Evolutionary conservation across 495 filamentous ascomycete species (phyloP), one percentile per base, ranked within the genome.

Genomic region (Hypomontagnella monticulosa): DNA sequence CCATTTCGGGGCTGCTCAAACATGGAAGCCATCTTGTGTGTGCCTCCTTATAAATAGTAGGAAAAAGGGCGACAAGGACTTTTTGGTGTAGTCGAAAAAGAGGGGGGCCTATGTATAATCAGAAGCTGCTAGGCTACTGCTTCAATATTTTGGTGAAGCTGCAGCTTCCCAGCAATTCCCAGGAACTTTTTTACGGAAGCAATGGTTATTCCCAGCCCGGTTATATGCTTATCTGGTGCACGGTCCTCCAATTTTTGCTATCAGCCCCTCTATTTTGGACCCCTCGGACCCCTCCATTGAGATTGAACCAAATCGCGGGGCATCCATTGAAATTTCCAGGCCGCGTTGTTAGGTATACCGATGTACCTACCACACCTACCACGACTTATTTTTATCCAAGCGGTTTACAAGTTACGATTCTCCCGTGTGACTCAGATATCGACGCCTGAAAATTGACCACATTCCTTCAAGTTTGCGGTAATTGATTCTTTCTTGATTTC

Each of bases 1-100:
- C 93, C 93, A 73, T 96, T 94, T 73, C 91, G 84, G 74, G 91
- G 87, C 73, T 92, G 89, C 79, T 93, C 90, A 72, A 97, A 97
- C 73, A 97, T 90, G 71, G 90, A 89, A 76, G 89, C 85, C 93
- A 97, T 97, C 33, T 53, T 59, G 12, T 38, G 42, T n/a, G 37
- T 10, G 9, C 4, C 16, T 44, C 16, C 37, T 42, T 49, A 27
- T 47, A 23, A 2, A 37, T 38, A 8, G 11, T 32, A 30, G 46
- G 4, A 38, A 34, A 32, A 36, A 41, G 38, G 38, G 49, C 30
- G 36, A 20, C 46, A 27, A 23, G 1, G 18, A 40, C 38, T 37
- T 52, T 52, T 30, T 27, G 7, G 11, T 6, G 34, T 57, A 16
- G 51, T 41, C 18, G 33, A 23, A 30, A 63, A 58, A 53, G 40